These are phyloP conservation scores for Penicillium sp. DNA, from an alignment of 2,329 filamentous ascomycete genomes.

Conservation along the genomic window DNA sequence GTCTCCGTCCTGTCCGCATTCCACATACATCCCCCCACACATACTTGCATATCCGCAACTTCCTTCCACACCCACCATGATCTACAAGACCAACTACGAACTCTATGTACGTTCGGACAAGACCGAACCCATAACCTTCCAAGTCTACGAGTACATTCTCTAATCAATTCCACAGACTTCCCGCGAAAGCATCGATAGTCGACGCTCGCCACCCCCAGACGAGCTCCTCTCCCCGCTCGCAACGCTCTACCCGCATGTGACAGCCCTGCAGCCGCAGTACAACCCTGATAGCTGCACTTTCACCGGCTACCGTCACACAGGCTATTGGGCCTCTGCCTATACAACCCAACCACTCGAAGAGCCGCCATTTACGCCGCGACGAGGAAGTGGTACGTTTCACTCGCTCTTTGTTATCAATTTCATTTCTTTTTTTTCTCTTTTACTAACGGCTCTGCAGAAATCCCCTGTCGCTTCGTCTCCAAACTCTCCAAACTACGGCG, in stretches of 20 bases:
- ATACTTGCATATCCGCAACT: background rate
- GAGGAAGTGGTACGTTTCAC: slow-evolving; percentile 36
- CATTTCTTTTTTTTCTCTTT: slow-evolving; percentile 15
- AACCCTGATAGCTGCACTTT: slow-evolving; percentile 38
- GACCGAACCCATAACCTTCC: background rate
- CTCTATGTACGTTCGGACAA: slow-evolving; percentile 41
- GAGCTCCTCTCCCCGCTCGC: slow-evolving; percentile 42
- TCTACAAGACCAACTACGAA: slow-evolving; percentile 50
- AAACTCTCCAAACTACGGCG: slow-evolving; percentile 42
- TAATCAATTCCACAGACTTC: slow-evolving; percentile 29
- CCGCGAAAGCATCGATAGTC: slow-evolving; percentile 37
- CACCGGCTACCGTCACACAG: slow-evolving; percentile 38
- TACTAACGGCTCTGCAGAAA: slow-evolving; percentile 28
- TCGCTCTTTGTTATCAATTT: background rate
- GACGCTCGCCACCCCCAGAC: slow-evolving; percentile 37
- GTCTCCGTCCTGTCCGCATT: slow-evolving; percentile 6
- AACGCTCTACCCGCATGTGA: slow-evolving; percentile 46
- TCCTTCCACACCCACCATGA: slow-evolving; percentile 33
- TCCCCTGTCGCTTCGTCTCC: slow-evolving; percentile 39
- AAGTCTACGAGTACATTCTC: background rate
- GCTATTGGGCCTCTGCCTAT: slow-evolving; percentile 43
- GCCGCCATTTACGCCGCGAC: slow-evolving; percentile 26
- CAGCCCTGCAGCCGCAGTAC: slow-evolving; percentile 43
- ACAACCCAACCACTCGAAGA: slow-evolving; percentile 36
- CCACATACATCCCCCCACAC: background rate